A percentile compares a stretch with the other conserved stretches of the same genome.
Conservation (phyloP, 176 grass and related monocot genomes). For the Cenchrus purpureus region DNA sequence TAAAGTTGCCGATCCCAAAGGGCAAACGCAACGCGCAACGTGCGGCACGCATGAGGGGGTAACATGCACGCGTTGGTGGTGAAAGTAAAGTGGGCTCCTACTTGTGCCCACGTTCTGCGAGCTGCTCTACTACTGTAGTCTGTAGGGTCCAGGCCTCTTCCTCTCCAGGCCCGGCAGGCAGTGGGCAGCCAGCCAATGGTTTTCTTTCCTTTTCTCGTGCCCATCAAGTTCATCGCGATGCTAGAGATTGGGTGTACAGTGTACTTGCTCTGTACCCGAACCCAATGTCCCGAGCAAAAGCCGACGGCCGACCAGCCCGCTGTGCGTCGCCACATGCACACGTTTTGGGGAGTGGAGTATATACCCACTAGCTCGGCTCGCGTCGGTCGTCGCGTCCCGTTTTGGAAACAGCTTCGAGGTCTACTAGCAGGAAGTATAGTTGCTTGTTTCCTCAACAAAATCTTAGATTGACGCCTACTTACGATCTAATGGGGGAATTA, state of each 20-base stretch:
- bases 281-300: not conserved
- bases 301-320: not conserved
- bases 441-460: not conserved
- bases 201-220: not conserved
- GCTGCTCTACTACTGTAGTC: not conserved
- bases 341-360: not conserved
- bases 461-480: too few relatives aligned
- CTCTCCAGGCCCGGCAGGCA: not conserved
- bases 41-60: conserved; percentile 23
- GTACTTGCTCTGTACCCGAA: not conserved
- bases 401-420: conserved; percentile 17
- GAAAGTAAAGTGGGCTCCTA: not conserved
- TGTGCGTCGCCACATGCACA: not conserved
- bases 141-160: not conserved
- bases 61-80: conserved; percentile 34
- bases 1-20: conserved; percentile 19
- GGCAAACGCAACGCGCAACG: not conserved
- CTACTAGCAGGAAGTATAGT: not conserved
- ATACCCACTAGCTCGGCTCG: not conserved
- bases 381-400: conserved; percentile 5
- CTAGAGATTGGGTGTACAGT: too few relatives aligned
- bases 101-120: conserved; percentile 42
- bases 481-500: too few relatives aligned
- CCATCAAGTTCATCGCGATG: not conserved
- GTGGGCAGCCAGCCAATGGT: not conserved